phyloP scores from a whole-genome alignment of 2,329 filamentous ascomycete species.

The Penicillium sp. region DNA sequence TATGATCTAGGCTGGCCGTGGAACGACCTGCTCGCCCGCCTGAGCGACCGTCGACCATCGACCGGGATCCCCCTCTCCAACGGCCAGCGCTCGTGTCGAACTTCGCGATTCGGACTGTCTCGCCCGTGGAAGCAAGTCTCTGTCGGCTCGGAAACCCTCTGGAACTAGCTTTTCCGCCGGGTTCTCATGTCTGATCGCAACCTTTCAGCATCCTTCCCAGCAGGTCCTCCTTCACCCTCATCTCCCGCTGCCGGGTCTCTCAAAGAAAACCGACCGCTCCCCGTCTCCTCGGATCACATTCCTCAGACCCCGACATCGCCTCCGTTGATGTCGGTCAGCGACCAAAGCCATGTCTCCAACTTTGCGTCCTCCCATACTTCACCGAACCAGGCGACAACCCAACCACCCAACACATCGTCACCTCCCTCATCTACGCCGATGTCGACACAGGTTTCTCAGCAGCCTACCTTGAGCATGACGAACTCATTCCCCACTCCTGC shows the following conservation, averaged over 20 bases:
- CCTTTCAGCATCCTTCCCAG: slow-evolving; percentile 32
- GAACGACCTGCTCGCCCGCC: slow-evolving; percentile 32
- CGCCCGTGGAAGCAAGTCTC: slow-evolving; percentile 11
- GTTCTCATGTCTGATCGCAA: slow-evolving; percentile 39
- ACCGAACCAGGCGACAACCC: slow-evolving; percentile 42
- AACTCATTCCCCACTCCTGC: slow-evolving; percentile 46
- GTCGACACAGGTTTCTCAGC: slow-evolving; percentile 42
- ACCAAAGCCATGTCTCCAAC: slow-evolving; percentile 47
- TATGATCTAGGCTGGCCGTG: slow-evolving; percentile 30
- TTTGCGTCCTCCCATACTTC: slow-evolving; percentile 45
- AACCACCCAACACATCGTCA: slow-evolving; percentile 39
- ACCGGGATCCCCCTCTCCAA: slow-evolving; percentile 26
- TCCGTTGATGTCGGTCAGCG: slow-evolving; percentile 50
- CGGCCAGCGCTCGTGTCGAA: slow-evolving; percentile 19
- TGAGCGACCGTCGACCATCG: slow-evolving; percentile 35
- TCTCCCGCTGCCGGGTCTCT: slow-evolving; percentile 39
- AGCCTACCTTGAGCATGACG: slow-evolving; percentile 37
- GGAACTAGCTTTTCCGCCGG: slow-evolving; percentile 12
- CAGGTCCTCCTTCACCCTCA: slow-evolving; percentile 42
- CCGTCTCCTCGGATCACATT: slow-evolving; percentile 30
- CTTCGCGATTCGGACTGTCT: slow-evolving; percentile 18
- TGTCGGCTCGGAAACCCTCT: slow-evolving; percentile 12
- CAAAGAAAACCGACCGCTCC: slow-evolving; percentile 33
- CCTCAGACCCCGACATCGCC: slow-evolving; percentile 42
- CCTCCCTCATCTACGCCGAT: slow-evolving; percentile 41